Base-by-base conservation (phyloP, 106 monocot species). In the Dioscorea alata region DNA sequence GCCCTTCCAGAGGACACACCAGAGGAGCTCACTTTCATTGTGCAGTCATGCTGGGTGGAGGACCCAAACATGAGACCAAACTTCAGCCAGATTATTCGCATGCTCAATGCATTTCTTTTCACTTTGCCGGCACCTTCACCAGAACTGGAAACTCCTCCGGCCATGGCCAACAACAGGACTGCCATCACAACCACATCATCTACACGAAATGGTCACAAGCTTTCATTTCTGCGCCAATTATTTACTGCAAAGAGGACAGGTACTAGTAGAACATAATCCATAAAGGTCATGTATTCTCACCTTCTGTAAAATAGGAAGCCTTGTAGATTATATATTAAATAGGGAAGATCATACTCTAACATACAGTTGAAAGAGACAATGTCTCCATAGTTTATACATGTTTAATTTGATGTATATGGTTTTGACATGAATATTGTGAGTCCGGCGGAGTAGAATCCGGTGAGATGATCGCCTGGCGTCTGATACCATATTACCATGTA, bases 11-110 rank as follows among this genome's bases (percentile, higher is more conserved):
- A 91, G 17, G 86, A 78, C 53, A 67, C 82, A n/a, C 91, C 95
- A 8, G 71, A 78, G 21, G 91, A 91, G 61, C 84, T 96, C 0
- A 81, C 74, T 23, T 96, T 86, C 71, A 74, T 96, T 14, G 79
- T 96, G 49, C 88, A 86, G 59, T 96, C 95, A 12, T 96, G 95
- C 64, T 96, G 95, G 95, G 80, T 84, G 0, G 95, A 96, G 74
- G 95, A 96, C 49, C 88, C 95, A 8, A 82, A 65, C 31, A 50
- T 72, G 21, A 79, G 95, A 16, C 95, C 95, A 1, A 80, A 80
- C 69, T 96, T 96, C 84, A 78, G 75, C 73, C 95, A 96, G 78
- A 86, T 96, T 52, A 86, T 86, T 23, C 81, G 86, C 33, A 91
- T 88, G 88, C 86, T 96, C 34, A 71, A 76, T 50, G 73, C 81